Conservation (phyloP, 805 yeast genomes). For the Teunomyces funiuensis region DNA sequence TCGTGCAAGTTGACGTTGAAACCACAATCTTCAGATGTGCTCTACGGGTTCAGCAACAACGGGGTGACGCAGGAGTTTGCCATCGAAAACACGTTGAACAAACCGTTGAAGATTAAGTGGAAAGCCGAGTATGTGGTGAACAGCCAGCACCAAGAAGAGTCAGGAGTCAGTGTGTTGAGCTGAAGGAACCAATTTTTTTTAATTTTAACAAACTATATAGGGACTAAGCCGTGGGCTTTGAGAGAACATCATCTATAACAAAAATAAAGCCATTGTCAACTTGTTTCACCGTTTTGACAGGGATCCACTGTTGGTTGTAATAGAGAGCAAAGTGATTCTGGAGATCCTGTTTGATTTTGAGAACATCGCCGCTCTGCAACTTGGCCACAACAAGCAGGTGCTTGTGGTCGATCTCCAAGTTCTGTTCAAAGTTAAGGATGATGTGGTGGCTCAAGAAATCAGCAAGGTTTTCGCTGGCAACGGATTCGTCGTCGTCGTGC, state of each 20-base stretch:
- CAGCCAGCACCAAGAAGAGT: slow-evolving; percentile 51
- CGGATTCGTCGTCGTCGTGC: slow-evolving; percentile 45
- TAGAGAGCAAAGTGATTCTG: slow-evolving; percentile 10
- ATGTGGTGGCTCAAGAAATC: slow-evolving; percentile 66
- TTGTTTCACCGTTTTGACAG: slow-evolving; percentile 26
- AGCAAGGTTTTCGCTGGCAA: slow-evolving; percentile 51
- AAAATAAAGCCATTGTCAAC: slow-evolving; percentile 42
- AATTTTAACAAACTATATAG: background rate
- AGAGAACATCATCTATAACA: slow-evolving; percentile 36
- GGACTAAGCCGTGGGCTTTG: slow-evolving; percentile 17
- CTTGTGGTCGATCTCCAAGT: slow-evolving; percentile 15
- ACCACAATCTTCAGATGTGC: slow-evolving; percentile 57
- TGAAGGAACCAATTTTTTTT: background rate
- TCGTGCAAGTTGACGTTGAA: slow-evolving; percentile 54
- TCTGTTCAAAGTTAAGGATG: slow-evolving; percentile 30
- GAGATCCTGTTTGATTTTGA: slow-evolving; percentile 20
- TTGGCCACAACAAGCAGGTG: slow-evolving; percentile 15
- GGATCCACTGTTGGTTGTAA: slow-evolving; percentile 20
- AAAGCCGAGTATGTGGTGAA: slow-evolving; percentile 56
- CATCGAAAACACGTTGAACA: slow-evolving; percentile 33
- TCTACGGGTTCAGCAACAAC: slow-evolving; percentile 48
- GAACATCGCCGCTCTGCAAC: slow-evolving; percentile 21
- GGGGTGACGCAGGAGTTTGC: slow-evolving; percentile 55
- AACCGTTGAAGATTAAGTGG: slow-evolving; percentile 70
- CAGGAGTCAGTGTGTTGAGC: slow-evolving; percentile 47